Base-by-base conservation (phyloP, 2,329 filamentous ascomycete genomes). In the Talaromyces sp. region DNA sequence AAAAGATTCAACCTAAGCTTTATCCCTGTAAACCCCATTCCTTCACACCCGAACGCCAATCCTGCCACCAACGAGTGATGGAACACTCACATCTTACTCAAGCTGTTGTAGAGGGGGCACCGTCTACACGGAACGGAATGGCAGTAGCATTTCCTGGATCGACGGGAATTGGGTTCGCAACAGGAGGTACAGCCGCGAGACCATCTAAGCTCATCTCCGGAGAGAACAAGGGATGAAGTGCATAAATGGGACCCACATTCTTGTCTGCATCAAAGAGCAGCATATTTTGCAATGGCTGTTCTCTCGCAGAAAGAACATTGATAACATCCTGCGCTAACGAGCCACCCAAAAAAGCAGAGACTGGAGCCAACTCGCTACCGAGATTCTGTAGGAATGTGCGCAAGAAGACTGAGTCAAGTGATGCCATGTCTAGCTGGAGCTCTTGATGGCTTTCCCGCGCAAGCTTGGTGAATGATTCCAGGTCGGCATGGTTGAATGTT, bases 241-340 rank as follows among this genome's bases (percentile, higher is more conserved):
- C 82, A 69, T 94, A 96, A 60, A 94, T 86, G 2, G 86, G 86
- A 0, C 88, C 90, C 60, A 89, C 84, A 73, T 90, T 89, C 41
- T 81, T 83, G 62, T 90, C 89, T 13, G 92, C 92, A 70, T 97
- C 91, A 65, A 97, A 96, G 17, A 97, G 79, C 45, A 96, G 83
- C 70, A 96, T 85, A 72, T 99, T 99, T 76, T 99, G 94, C 37
- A 99, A 88, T 1, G 94, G 94, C 72, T 97, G 94, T 75, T 97
- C 91, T 36, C 89, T 86, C 69, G 89, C 86, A 44, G 92, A 91
- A 5, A 97, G 82, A 29, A 97, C 92, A 66, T 97, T 97, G 75
- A 99, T 97, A 47, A 96, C 91, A 69, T 99, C 94, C 75, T 99
- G 94, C 1, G 93, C 91, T 14, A 99, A 81, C 70, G 92, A 86